Evolutionary conservation across 2,329 filamentous ascomycete genomes (phyloP), one percentile per base, ranked within the genome.

Genomic region (Pseudogymnoascus sp.): DNA sequence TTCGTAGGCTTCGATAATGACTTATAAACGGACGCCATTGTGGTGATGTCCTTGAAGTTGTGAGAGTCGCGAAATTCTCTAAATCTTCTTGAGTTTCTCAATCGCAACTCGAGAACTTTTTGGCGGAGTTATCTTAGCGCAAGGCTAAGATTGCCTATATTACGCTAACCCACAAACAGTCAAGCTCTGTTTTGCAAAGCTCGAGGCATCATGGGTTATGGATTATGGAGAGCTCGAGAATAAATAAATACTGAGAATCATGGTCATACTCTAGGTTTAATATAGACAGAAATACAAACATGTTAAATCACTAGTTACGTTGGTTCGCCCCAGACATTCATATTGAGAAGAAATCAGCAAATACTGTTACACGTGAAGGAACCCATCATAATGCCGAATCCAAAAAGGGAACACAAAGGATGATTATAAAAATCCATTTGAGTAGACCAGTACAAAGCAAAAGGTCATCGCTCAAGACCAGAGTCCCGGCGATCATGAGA

Each of bases 21-120:
- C 74, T 91, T 91, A 78, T 90, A 91, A 26, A 91, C 88, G 44
- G 88, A 80, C 60, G 88, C 87, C 88, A 91, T 89, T 66, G 68
- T 75, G 72, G 66, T 72, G 61, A 26, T 69, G 60, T 31, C 29
- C 46, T 33, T 53, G 37, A 31, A 61, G 29, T 63, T 46, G 59
- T 63, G 21, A 37, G 62, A 63, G 33, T 65, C 63, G 42, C 69
- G 68, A 68, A 72, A 71, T 70, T 26, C 38, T 61, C 33, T 42
- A 56, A 63, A 44, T 31, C 31, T 31, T 62, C 38, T 31, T 65
- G 63, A 59, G 56, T 37, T 65, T 63, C 60, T 65, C 29, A 42
- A 59, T 38, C 31, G 44, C 29, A 44, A 63, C 56, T 63, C 64
- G 63, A 63, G 62, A 66, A 62, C 60, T 60, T 60, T 60, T 60